Base-by-base conservation (phyloP, 2,329 filamentous ascomycete genomes). In the Clarireedia monteithiana region DNA sequence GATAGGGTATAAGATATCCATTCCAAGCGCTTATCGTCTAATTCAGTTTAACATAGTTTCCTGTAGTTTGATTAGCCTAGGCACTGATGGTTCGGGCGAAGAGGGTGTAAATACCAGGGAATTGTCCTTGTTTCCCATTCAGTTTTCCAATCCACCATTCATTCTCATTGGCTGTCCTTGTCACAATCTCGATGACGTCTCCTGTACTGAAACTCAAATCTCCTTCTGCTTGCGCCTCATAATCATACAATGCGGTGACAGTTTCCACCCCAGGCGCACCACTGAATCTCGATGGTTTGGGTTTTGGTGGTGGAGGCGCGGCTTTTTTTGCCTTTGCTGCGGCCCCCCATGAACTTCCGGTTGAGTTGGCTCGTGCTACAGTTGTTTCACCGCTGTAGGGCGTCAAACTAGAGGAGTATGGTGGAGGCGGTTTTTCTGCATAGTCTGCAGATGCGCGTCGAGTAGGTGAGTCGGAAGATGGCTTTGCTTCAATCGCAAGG, bases 101-200 rank as follows among this genome's bases (percentile, higher is more conserved):
- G 10, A 15, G 14, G 10, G 46, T 27, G 30, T 44, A 59, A 83
- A 69, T 78, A 96, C 94, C 94, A 74, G 94, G 94, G 71, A 99
- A 99, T 69, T 97, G 92, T 26, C 94, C 94, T 67, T 88, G 77
- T 73, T 86, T 86, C 49, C 88, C 90, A 58, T 86, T 78, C 53
- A 95, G 69, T 69, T 83, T 88, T 39, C 94, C 94, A 7, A 80
- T 85, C 94, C 94, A 99, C 94, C 94, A 99, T 72, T 99, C 94
- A 64, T 99, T 97, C 51, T 89, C 85, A 66, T 96, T 96, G 60
- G 81, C 78, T n/a, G 90, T 95, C 63, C 89, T 81, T 58, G 79
- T 80, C 2, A 94, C 71, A 64, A 99, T 91, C 71, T 97, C 91
- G 66, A 99, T 97, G 4, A 87, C 75, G 60, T 99, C 94, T 5